A percentile compares a stretch with the other conserved stretches of the same genome.
Evolutionary conservation across 805 yeast species (phyloP).

Genomic region (Starmerella roubikii): DNA sequence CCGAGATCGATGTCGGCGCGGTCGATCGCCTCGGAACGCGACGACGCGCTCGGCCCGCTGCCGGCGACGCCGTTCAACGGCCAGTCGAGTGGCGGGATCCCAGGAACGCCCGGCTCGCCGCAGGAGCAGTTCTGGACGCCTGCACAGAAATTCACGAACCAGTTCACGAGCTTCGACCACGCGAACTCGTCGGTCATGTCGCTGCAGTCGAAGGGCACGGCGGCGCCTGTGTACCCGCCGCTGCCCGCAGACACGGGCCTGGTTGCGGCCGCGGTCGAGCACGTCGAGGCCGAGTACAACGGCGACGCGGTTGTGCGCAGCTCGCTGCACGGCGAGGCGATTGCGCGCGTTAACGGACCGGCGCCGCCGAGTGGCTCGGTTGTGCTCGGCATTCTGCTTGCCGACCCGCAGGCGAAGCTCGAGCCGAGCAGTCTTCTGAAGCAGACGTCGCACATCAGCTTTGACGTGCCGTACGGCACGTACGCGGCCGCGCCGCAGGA

Average conservation of each 20-base stretch:
- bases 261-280: constrained; percentile 77
- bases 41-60: constrained; percentile 9
- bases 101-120: constrained; percentile 6
- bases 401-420: constrained; percentile 17
- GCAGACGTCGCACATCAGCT: constrained; percentile 16
- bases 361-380: constrained; percentile 12
- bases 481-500: constrained; percentile 33
- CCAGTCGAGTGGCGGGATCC: not conserved
- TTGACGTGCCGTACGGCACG: constrained; percentile 21
- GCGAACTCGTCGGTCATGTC: constrained; percentile 21
- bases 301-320: constrained; percentile 51
- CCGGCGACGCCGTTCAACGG: not conserved
- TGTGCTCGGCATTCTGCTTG: constrained; percentile 16
- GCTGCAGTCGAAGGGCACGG: not conserved
- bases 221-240: constrained; percentile 21
- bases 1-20: constrained; percentile 7
- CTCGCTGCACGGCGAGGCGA: constrained; percentile 58
- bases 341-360: constrained; percentile 35
- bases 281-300: constrained; percentile 56
- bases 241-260: constrained; percentile 27
- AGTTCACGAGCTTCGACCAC: constrained; percentile 11
- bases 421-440: constrained; percentile 15
- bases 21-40: constrained; percentile 11
- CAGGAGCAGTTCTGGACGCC: constrained; percentile 22
- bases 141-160: constrained; percentile 16